Percentiles rank a stretch among this genome's conserved stretches.
These are phyloP conservation scores for Cymodocea nodosa DNA, from an alignment of 116 monocot species.

Conservation along the genomic window DNA sequence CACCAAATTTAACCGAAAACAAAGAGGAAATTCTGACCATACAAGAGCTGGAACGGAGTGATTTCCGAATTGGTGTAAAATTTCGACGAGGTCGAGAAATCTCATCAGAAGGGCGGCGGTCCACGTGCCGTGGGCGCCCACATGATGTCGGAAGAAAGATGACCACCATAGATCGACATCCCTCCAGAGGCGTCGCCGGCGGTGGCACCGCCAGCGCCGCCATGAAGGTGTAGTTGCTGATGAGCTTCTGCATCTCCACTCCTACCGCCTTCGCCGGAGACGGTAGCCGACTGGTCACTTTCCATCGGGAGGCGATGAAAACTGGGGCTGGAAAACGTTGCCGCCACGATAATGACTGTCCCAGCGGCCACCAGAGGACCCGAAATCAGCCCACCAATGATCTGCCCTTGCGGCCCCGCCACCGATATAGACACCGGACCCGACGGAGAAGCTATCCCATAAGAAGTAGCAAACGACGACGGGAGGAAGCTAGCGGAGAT, in stretches of 20 bases:
- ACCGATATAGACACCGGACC: constrained; percentile 15
- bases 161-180: neutral
- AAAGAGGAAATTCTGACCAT: too few relatives aligned
- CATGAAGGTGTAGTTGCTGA: neutral
- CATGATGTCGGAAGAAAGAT: neutral
- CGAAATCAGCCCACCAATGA: constrained; percentile 27
- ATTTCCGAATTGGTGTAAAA: neutral
- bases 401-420: constrained; percentile 32
- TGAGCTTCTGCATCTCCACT: neutral
- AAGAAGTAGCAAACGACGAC: constrained; percentile 3
- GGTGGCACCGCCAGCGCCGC: neutral
- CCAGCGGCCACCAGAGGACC: constrained; percentile 32
- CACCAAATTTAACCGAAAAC: too few relatives aligned
- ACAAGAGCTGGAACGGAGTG: neutral
- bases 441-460: neutral
- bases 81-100: too few relatives aligned
- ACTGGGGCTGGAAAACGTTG: constrained; percentile 17
- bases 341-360: constrained; percentile 20
- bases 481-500: constrained; percentile 29
- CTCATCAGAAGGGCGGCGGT: constrained; percentile 4
- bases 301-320: constrained; percentile 22
- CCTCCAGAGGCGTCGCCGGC: neutral
- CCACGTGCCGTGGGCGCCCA: constrained; percentile 7
- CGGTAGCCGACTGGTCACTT: constrained; percentile 4
- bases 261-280: constrained; percentile 4